These are phyloP conservation scores for Vachellia pachyceras DNA, from an alignment of 306 rosid genomes.

Conservation along the genomic window DNA sequence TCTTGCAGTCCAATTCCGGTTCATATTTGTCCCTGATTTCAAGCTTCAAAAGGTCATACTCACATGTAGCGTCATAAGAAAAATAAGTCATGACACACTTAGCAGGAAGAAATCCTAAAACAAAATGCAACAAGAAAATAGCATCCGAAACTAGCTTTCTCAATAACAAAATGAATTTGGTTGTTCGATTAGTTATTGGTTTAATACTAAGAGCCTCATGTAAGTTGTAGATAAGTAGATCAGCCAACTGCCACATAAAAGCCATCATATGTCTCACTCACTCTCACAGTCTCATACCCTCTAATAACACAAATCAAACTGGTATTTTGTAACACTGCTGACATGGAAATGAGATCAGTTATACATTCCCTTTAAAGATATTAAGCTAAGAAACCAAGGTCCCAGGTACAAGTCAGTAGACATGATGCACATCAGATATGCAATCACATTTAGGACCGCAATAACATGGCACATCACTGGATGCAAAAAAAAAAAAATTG, in stretches of 20 bases:
- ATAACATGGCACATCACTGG: neutral
- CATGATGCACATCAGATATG: neutral
- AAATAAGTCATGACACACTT: constrained; percentile 21
- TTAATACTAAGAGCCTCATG: constrained; percentile 21
- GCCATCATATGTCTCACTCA: neutral
- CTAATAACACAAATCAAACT: constrained; percentile 24
- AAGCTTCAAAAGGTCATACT: constrained; percentile 42
- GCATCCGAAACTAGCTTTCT: constrained; percentile 2
- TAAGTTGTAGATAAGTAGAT: constrained; percentile 30
- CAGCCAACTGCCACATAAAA: constrained; percentile 26
- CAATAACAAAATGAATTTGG: neutral
- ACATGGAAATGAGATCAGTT: constrained; percentile 24
- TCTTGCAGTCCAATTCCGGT: constrained; percentile 99
- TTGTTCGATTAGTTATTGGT: constrained; percentile 7
- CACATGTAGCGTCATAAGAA: constrained; percentile 30
- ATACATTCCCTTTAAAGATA: neutral
- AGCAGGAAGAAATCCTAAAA: neutral
- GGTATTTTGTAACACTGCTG: neutral
- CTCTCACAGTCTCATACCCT: constrained; percentile 24
- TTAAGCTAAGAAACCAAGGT: neutral
- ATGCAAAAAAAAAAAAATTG: neutral
- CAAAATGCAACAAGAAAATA: constrained; percentile 11
- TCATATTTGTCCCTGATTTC: constrained; percentile 91
- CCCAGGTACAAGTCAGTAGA: neutral
- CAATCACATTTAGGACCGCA: neutral